Percentiles rank a stretch among this genome's conserved stretches.
These are phyloP conservation scores for Rhododendron kiyosumense DNA, from an alignment of 148 eudicot genomes.

Conservation along the genomic window DNA sequence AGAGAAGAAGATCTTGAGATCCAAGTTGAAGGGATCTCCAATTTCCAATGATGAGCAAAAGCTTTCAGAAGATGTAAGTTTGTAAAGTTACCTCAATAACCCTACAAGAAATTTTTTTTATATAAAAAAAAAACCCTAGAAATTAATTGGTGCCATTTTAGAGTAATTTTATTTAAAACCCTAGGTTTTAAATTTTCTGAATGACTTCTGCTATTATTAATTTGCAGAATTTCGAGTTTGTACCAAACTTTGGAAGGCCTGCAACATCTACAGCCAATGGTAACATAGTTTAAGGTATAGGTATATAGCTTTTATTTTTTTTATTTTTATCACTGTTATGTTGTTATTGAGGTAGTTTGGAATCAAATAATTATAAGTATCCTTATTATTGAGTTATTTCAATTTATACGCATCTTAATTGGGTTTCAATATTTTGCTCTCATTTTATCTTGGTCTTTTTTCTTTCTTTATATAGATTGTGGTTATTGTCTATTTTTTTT, in stretches of 20 bases:
- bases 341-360: neutral
- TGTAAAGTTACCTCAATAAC: neutral
- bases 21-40: neutral
- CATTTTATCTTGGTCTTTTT: too few relatives aligned
- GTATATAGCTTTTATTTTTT: neutral
- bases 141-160: neutral
- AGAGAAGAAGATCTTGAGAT: neutral
- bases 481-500: neutral
- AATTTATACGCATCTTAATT: too few relatives aligned
- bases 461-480: neutral
- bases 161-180: neutral
- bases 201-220: neutral
- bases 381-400: too few relatives aligned
- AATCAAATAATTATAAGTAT: neutral
- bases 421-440: too few relatives aligned
- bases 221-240: slow-evolving; percentile 7
- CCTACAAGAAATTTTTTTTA: too few relatives aligned
- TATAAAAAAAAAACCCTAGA: neutral
- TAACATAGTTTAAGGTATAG: neutral
- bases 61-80: neutral
- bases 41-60: neutral
- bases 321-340: neutral
- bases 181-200: neutral
- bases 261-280: neutral
- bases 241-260: slow-evolving; percentile 3